Percentiles rank a stretch among this genome's conserved stretches.
Conservation (phyloP, 768 basidiomycete genomes). For the Calocera viscosa region DNA sequence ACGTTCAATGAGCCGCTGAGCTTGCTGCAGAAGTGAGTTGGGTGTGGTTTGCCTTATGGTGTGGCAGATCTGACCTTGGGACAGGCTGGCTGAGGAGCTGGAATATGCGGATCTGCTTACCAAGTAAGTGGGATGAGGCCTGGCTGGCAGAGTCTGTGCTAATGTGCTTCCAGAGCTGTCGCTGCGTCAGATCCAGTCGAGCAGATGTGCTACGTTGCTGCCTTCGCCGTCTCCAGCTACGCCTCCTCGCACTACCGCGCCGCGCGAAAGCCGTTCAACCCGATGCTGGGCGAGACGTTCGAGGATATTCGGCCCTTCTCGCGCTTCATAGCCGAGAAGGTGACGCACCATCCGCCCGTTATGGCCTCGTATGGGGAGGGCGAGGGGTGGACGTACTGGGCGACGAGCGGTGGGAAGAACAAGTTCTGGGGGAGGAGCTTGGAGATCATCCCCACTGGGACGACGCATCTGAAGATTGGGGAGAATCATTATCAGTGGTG, state of each 20-base stretch:
- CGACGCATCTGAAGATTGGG: conserved; percentile 52
- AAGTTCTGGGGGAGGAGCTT: conserved; percentile 86
- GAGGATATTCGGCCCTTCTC: conserved; percentile 62
- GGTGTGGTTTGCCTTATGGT: background rate
- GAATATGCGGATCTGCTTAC: conserved; percentile 62
- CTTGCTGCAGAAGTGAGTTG: conserved; percentile 49
- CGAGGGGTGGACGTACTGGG: conserved; percentile 57
- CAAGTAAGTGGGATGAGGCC: conserved; percentile 10
- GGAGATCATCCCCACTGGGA: conserved; percentile 73
- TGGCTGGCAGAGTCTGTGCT: background rate
- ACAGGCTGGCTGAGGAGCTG: conserved; percentile 53
- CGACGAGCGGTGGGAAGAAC: conserved; percentile 69
- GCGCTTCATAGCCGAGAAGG: conserved; percentile 70
- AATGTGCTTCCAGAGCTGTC: conserved; percentile 38
- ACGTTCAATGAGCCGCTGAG: conserved; percentile 83
- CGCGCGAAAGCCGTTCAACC: conserved; percentile 81
- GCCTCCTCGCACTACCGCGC: conserved; percentile 68
- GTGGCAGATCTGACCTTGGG: background rate
- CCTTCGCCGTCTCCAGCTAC: conserved; percentile 75
- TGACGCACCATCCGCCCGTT: conserved; percentile 69
- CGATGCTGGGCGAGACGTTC: conserved; percentile 79
- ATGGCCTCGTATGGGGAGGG: conserved; percentile 81
- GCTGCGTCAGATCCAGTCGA: conserved; percentile 45
- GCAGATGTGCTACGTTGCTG: conserved; percentile 63
- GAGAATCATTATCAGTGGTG: conserved; percentile 62